Evolutionary conservation across 306 rosid genomes (phyloP).

Genomic region (Calophaca sinica): DNA sequence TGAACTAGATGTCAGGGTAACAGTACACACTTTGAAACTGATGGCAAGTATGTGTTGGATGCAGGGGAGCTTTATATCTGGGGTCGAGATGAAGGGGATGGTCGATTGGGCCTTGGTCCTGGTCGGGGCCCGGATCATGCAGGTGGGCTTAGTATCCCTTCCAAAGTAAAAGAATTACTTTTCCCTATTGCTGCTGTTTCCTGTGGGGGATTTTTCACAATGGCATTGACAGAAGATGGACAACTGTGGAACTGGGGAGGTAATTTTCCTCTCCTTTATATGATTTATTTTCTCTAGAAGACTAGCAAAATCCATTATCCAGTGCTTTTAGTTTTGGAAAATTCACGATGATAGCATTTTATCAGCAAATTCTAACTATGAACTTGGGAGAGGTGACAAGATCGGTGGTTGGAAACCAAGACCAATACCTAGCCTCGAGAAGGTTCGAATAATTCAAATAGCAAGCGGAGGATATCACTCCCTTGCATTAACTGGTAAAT

Average conservation of each 20-base stretch:
- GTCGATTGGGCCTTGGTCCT: constrained; percentile 97
- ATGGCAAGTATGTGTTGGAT: constrained; percentile 38
- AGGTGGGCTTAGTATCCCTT: constrained; percentile 87
- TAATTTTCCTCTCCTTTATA: constrained; percentile 43
- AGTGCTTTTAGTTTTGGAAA: constrained; percentile 39
- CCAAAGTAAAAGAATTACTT: constrained; percentile 76
- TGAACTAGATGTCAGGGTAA: constrained; percentile 1
- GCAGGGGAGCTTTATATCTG: constrained; percentile 88
- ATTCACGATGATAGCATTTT: constrained; percentile 42
- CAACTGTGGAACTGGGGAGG: constrained; percentile 98
- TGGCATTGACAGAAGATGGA: constrained; percentile 78
- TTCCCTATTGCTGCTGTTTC: constrained; percentile 77
- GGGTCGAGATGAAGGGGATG: constrained; percentile 99
- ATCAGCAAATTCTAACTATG: constrained; percentile 88
- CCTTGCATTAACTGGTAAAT: constrained; percentile 86
- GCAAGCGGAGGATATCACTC: constrained; percentile 98
- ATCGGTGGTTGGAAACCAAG: constrained; percentile 93
- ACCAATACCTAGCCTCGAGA: constrained; percentile 75
- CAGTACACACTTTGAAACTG: constrained; percentile 31
- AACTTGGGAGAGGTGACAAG: constrained; percentile 94
- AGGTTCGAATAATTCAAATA: constrained; percentile 67
- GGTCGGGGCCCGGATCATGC: constrained; percentile 87
- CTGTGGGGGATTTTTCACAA: constrained; percentile 92
- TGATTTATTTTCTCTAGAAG: not conserved
- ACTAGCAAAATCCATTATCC: constrained; percentile 1